Conservation (phyloP, 345 rosid species). For the Cardamine chenopodiifolia region DNA sequence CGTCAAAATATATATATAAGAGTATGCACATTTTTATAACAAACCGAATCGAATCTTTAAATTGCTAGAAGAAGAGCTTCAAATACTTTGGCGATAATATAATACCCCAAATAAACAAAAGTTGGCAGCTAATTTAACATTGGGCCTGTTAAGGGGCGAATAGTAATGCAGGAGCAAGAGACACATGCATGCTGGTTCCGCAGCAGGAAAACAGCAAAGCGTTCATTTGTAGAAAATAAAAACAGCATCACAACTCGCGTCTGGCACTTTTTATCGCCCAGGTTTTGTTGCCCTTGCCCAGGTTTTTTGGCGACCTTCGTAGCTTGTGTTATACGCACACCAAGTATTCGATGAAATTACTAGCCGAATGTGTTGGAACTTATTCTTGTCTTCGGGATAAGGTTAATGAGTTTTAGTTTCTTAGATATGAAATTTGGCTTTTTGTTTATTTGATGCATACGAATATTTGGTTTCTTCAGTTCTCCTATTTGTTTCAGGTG, state of each 20-base stretch:
- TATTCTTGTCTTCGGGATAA: neutral
- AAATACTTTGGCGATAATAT: no score
- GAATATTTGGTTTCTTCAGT: neutral
- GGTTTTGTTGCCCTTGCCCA: neutral
- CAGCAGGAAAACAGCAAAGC: neutral
- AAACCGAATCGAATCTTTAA: neutral
- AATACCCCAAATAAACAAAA: neutral
- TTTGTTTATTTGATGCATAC: neutral
- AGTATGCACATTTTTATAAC: neutral
- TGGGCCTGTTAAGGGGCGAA: no score
- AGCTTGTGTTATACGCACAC: slow-evolving; percentile 20
- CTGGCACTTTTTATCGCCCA: slow-evolving; percentile 5
- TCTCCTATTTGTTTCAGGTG: slow-evolving; percentile 52
- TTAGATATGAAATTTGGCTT: neutral
- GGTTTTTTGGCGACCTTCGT: neutral
- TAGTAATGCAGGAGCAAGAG: no score
- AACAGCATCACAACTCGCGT: neutral
- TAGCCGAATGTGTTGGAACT: slow-evolving; percentile 8
- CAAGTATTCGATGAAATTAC: slow-evolving; percentile 46
- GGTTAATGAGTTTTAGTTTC: neutral
- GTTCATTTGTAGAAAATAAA: neutral
- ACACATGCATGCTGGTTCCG: neutral
- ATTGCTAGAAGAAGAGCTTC: neutral
- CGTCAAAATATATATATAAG: no score
- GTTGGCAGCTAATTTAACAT: neutral